Evolutionary conservation across 2,329 filamentous ascomycete genomes (phyloP).

Genomic region (Trichoderma simmonsii): DNA sequence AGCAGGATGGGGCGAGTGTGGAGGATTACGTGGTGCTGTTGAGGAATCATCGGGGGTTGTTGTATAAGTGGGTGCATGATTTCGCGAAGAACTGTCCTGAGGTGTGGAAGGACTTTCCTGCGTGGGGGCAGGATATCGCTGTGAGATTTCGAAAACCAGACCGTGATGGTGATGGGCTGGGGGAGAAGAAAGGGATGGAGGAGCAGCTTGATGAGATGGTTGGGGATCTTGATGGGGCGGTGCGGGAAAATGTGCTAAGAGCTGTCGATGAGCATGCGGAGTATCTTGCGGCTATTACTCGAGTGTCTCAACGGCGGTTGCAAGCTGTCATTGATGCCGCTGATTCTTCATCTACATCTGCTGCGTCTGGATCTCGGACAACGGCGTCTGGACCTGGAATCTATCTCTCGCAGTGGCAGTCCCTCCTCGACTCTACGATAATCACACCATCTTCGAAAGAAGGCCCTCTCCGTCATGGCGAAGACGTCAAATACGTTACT

Average conservation of each 20-base stretch:
- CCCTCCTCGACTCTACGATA: constrained; percentile 64
- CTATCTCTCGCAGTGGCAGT: constrained; percentile 70
- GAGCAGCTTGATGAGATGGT: constrained; percentile 42
- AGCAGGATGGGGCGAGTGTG: constrained; percentile 51
- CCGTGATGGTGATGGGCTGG: constrained; percentile 19
- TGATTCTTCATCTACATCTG: neutral
- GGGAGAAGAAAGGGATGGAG: constrained; percentile 37
- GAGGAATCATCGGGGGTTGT: constrained; percentile 58
- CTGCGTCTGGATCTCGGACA: neutral
- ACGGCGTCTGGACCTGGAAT: constrained; percentile 62
- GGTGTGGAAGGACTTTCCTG: constrained; percentile 57
- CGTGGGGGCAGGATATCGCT: constrained; percentile 58
- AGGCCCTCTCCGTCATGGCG: constrained; percentile 50
- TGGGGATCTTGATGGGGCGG: constrained; percentile 43
- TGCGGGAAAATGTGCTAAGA: constrained; percentile 44
- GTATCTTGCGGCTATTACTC: constrained; percentile 57
- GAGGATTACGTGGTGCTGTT: constrained; percentile 70
- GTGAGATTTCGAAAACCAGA: constrained; percentile 50
- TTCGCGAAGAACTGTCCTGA: constrained; percentile 66
- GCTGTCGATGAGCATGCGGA: constrained; percentile 57
- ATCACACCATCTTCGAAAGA: constrained; percentile 56
- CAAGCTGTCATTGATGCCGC: constrained; percentile 49
- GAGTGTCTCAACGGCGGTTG: constrained; percentile 53
- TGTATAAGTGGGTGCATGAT: constrained; percentile 70
- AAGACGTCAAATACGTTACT: constrained; percentile 46